These are phyloP conservation scores for Mrakia blollopis DNA, from an alignment of 768 basidiomycete genomes.

Conservation along the genomic window DNA sequence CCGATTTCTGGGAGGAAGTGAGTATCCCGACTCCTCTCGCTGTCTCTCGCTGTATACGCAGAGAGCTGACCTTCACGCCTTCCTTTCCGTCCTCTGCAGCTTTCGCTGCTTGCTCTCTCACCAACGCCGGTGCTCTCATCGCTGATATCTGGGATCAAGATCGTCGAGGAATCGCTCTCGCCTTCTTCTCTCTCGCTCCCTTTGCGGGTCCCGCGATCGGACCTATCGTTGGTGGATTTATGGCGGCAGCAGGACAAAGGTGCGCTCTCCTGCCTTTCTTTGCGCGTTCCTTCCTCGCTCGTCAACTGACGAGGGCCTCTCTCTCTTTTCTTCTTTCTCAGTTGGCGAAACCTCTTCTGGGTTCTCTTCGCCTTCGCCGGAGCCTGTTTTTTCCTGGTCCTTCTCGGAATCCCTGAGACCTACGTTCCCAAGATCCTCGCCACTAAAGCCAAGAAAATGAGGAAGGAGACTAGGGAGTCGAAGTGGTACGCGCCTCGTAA, in stretches of 20 bases:
- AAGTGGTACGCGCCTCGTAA: constrained; percentile 41
- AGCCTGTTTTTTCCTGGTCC: constrained; percentile 36
- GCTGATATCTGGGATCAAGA: constrained; percentile 32
- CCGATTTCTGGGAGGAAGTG: constrained; percentile 46
- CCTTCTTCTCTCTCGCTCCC: constrained; percentile 38
- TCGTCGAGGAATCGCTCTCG: constrained; percentile 30
- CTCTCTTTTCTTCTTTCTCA: neutral
- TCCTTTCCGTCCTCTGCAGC: constrained; percentile 5
- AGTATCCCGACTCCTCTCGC: constrained; percentile 35
- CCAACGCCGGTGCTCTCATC: constrained; percentile 47
- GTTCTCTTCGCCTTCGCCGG: constrained; percentile 37
- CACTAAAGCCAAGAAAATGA: constrained; percentile 42
- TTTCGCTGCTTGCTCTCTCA: constrained; percentile 47
- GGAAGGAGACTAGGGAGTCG: constrained; percentile 42
- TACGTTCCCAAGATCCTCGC: constrained; percentile 44
- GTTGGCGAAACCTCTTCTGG: constrained; percentile 23
- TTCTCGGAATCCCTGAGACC: constrained; percentile 39
- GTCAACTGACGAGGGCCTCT: neutral
- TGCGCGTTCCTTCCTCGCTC: neutral
- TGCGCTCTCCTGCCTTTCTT: neutral
- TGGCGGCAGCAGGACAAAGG: constrained; percentile 20
- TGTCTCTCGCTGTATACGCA: no score
- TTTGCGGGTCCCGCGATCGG: constrained; percentile 45
- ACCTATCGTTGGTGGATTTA: constrained; percentile 45
- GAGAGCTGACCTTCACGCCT: neutral